Conservation (phyloP, 2,329 filamentous ascomycete species). For the Myriosclerotinia duriaeana region DNA sequence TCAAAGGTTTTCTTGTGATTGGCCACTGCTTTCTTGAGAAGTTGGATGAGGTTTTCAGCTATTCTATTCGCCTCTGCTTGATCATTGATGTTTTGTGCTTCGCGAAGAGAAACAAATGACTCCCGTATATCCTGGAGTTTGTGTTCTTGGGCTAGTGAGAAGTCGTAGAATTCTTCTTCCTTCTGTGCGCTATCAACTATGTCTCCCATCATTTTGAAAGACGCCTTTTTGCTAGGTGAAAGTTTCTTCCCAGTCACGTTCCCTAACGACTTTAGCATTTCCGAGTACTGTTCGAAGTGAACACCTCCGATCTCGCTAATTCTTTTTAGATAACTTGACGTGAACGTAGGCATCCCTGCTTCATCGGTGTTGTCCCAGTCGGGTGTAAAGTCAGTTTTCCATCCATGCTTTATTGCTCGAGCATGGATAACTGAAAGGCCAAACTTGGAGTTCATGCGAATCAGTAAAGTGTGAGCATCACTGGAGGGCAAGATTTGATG, state of each 20-base stretch:
- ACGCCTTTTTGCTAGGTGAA: background rate
- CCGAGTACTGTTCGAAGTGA: background rate
- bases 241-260: background rate
- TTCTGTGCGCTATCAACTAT: background rate
- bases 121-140: background rate
- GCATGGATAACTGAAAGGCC: conserved; percentile 5
- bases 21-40: background rate
- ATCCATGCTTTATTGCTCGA: conserved; percentile 10
- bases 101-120: background rate
- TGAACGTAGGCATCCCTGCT: background rate
- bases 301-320: background rate
- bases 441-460: background rate
- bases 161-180: conserved; percentile 9
- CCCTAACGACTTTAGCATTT: background rate
- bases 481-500: background rate
- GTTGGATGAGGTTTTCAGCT: background rate
- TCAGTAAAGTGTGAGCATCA: background rate
- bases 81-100: background rate
- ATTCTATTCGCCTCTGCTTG: background rate
- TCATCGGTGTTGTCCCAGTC: background rate
- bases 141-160: background rate
- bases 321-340: rapidly evolving
- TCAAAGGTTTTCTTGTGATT: background rate
- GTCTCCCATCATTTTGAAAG: background rate
- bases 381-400: background rate